Conservation (phyloP, 495 filamentous ascomycete genomes). For the Cenococcum geophilum region DNA sequence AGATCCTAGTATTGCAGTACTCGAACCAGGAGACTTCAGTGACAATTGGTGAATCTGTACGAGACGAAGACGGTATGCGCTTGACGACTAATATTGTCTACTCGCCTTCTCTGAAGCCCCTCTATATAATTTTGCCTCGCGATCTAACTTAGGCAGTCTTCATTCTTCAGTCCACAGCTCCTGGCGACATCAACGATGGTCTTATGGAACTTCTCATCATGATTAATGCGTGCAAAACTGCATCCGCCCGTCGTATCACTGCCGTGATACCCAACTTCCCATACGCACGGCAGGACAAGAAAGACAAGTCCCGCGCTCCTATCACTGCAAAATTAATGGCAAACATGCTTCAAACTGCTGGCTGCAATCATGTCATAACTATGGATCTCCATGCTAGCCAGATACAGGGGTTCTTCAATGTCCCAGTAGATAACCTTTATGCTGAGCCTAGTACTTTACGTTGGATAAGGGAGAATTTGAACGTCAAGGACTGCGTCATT, state of each 20-base stretch:
- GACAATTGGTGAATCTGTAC: conserved; percentile 92
- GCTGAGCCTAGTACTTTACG: conserved; percentile 87
- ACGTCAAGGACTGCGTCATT: conserved; percentile 80
- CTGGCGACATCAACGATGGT: conserved; percentile 96
- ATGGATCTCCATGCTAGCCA: conserved; percentile 64
- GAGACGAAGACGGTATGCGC: conserved; percentile 80
- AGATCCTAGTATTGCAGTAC: conserved; percentile 90
- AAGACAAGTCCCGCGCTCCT: conserved; percentile 90
- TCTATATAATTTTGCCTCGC: background rate
- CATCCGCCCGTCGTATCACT: conserved; percentile 87
- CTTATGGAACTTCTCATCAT: conserved; percentile 98
- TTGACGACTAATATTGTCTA: background rate
- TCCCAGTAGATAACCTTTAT: conserved; percentile 95
- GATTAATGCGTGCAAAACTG: conserved; percentile 98
- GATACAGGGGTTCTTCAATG: conserved; percentile 94
- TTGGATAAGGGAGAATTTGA: conserved; percentile 84
- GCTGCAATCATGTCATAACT: conserved; percentile 51
- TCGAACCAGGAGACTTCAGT: conserved; percentile 98
- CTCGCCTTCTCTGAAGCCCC: background rate
- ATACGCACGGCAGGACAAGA: conserved; percentile 99
- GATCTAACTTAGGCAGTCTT: conserved; percentile 56
- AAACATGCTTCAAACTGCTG: conserved; percentile 95
- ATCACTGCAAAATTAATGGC: conserved; percentile 91
- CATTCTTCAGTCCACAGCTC: conserved; percentile 90
- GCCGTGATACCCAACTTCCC: conserved; percentile 94